A percentile compares a stretch with the other conserved stretches of the same genome.
phyloP scores from a whole-genome alignment of 2,329 filamentous ascomycete genomes.

The Diplocarpon rosae region DNA sequence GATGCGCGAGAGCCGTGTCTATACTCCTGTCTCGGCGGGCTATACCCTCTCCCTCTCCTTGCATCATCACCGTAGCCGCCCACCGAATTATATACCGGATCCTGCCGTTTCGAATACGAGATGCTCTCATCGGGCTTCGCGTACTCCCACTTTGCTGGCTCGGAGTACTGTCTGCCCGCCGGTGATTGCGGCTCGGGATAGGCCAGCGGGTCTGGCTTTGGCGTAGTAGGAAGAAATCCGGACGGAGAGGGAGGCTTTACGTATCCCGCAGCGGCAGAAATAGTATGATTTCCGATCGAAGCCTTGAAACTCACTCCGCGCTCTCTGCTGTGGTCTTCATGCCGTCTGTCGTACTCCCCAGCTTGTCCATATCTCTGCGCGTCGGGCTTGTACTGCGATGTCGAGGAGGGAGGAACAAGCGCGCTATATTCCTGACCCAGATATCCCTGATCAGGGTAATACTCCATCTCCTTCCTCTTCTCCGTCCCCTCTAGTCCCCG shows the following conservation, averaged over 20 bases:
- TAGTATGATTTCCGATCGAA: slow-evolving; percentile 14
- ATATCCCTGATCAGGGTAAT: slow-evolving; percentile 14
- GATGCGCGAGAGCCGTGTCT: slow-evolving; percentile 4
- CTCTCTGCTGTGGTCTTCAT: slow-evolving; percentile 15
- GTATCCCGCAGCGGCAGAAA: slow-evolving; percentile 20
- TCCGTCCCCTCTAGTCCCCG: background rate
- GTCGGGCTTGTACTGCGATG: slow-evolving; percentile 19
- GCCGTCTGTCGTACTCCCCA: slow-evolving; percentile 14
- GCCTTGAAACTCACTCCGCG: slow-evolving; percentile 22
- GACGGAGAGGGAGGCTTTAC: slow-evolving; percentile 7
- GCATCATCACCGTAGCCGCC: slow-evolving; percentile 7
- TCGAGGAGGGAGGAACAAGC: slow-evolving; percentile 2
- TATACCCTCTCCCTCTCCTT: slow-evolving; percentile 12
- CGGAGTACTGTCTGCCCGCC: slow-evolving; percentile 19
- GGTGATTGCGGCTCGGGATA: slow-evolving; percentile 1
- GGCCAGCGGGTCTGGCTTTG: slow-evolving; percentile 4
- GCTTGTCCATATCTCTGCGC: slow-evolving; percentile 23
- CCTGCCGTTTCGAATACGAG: slow-evolving; percentile 26
- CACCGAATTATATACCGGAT: slow-evolving; percentile 7
- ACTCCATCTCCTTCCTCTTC: slow-evolving; percentile 14
- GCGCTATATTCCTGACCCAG: slow-evolving; percentile 7
- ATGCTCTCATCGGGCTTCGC: slow-evolving; percentile 28
- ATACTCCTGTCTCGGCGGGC: slow-evolving; percentile 9
- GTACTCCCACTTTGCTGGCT: slow-evolving; percentile 30
- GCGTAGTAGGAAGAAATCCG: slow-evolving; percentile 3